Percentiles rank a stretch among this genome's conserved stretches.
These are phyloP conservation scores for Graphilbum ipis-grandicollis DNA, from an alignment of 2,329 filamentous ascomycete genomes.

Conservation along the genomic window DNA sequence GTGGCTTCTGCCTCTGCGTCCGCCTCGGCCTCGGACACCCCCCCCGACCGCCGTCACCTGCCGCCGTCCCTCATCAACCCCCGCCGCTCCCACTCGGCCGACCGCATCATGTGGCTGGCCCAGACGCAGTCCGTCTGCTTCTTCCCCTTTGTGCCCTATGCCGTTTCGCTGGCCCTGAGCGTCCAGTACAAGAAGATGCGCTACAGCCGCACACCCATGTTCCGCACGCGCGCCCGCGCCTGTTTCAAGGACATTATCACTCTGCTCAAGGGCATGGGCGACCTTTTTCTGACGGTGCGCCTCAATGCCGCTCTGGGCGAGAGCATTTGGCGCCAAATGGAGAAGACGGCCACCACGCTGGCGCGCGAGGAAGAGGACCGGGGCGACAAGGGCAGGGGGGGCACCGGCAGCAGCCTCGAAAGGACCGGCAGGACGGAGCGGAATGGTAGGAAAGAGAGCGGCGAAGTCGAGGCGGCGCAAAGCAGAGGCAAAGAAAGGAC, in stretches of 20 bases:
- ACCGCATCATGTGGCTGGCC: slow-evolving; percentile 38
- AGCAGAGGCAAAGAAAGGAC: too few species aligned
- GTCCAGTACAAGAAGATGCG: slow-evolving; percentile 48
- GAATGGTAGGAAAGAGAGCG: too few species aligned
- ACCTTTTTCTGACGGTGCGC: slow-evolving; percentile 38
- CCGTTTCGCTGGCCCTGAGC: slow-evolving; percentile 41
- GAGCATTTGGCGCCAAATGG: slow-evolving; percentile 37
- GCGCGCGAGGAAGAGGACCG: slow-evolving; percentile 7
- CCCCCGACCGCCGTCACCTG: slow-evolving; percentile 21
- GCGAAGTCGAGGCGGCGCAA: too few species aligned
- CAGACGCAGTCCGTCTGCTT: slow-evolving; percentile 32
- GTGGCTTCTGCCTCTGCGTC: too few species aligned
- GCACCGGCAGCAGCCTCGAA: neutral
- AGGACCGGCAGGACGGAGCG: too few species aligned
- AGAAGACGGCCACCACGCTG: slow-evolving; percentile 30
- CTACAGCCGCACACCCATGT: slow-evolving; percentile 40
- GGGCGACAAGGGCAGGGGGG: too few species aligned
- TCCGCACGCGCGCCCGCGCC: slow-evolving; percentile 34
- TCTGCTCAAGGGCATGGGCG: slow-evolving; percentile 32
- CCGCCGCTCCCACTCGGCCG: slow-evolving; percentile 37
- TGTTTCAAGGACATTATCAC: slow-evolving; percentile 37
- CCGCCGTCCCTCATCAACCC: slow-evolving; percentile 32
- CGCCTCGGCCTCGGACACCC: too few species aligned
- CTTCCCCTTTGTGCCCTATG: slow-evolving; percentile 43
- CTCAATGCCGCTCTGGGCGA: slow-evolving; percentile 38